phyloP scores from a whole-genome alignment of 75 land plant genomes.

The Sequoiadendron giganteum region DNA sequence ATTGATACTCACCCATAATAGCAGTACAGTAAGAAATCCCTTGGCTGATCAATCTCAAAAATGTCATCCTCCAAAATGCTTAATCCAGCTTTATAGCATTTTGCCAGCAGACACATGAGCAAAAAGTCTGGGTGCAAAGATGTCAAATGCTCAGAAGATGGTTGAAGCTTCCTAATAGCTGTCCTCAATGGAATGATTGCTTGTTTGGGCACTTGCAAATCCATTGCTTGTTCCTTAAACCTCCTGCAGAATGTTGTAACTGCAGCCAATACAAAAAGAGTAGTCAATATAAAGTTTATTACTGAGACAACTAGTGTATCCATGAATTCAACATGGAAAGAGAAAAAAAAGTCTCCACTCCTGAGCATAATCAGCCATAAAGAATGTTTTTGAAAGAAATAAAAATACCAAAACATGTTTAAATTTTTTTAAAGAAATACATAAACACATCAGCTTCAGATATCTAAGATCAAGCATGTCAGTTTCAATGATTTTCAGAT shows the following conservation, averaged over 20 bases:
- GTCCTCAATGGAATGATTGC: constrained; percentile 79
- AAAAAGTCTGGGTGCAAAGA: constrained; percentile 88
- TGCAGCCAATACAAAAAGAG: not conserved
- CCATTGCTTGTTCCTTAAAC: constrained; percentile 79
- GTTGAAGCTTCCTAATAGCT: constrained; percentile 81
- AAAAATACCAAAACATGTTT: no score
- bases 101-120: constrained; percentile 72
- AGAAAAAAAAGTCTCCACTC: not conserved
- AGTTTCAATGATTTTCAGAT: no score
- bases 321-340: not conserved
- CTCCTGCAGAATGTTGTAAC: constrained; percentile 64
- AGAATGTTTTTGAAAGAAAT: no score
- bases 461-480: no score
- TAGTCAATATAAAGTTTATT: not conserved
- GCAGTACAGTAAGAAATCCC: constrained; percentile 81
- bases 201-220: constrained; percentile 62
- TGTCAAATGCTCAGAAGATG: constrained; percentile 79
- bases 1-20: constrained; percentile 83
- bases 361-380: no score
- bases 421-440: no score
- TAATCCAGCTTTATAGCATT: constrained; percentile 79
- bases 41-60: constrained; percentile 89
- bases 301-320: not conserved
- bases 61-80: constrained; percentile 76
- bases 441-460: no score